Conservation (phyloP, 495 filamentous ascomycete genomes). For the Choiromyces venosus region DNA sequence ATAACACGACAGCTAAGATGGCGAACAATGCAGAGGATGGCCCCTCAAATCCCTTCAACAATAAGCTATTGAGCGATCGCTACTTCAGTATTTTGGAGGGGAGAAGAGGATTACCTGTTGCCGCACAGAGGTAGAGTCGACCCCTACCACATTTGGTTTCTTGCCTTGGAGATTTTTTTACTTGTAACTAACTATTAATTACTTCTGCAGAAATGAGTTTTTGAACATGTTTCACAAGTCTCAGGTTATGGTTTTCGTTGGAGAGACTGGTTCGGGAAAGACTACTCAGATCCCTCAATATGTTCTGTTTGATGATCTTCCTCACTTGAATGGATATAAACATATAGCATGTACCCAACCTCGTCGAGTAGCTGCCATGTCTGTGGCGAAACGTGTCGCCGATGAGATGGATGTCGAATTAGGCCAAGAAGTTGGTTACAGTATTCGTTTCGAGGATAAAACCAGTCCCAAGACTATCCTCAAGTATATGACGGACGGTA, state of each 20-base stretch:
- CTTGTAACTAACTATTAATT: conserved; percentile 5
- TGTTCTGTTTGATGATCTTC: conserved; percentile 92
- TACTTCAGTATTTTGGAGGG: conserved; percentile 85
- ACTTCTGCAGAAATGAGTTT: conserved; percentile 72
- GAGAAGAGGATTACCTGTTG: conserved; percentile 80
- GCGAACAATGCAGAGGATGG: conserved; percentile 72
- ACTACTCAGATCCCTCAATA: conserved; percentile 99
- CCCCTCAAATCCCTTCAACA: conserved; percentile 77
- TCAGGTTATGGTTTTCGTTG: conserved; percentile 96
- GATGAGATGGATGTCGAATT: conserved; percentile 91
- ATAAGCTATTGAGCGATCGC: conserved; percentile 63
- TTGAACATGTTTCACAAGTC: conserved; percentile 82
- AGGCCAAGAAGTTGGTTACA: conserved; percentile 96
- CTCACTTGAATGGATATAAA: conserved; percentile 69
- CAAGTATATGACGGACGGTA: conserved; percentile 99
- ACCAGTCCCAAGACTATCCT: conserved; percentile 84
- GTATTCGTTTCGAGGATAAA: conserved; percentile 96
- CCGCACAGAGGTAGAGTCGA: conserved; percentile 69
- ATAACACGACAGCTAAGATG: conserved; percentile 71
- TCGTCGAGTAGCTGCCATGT: conserved; percentile 97
- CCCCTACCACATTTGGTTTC: conserved; percentile 14
- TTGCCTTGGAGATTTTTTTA: conserved; percentile 5
- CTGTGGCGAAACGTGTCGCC: conserved; percentile 95
- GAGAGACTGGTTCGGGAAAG: conserved; percentile 98
- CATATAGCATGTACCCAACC: conserved; percentile 97